A percentile compares a stretch with the other conserved stretches of the same genome.
phyloP scores from a whole-genome alignment of 2,329 filamentous ascomycete genomes.

The Davidsoniella virescens region DNA sequence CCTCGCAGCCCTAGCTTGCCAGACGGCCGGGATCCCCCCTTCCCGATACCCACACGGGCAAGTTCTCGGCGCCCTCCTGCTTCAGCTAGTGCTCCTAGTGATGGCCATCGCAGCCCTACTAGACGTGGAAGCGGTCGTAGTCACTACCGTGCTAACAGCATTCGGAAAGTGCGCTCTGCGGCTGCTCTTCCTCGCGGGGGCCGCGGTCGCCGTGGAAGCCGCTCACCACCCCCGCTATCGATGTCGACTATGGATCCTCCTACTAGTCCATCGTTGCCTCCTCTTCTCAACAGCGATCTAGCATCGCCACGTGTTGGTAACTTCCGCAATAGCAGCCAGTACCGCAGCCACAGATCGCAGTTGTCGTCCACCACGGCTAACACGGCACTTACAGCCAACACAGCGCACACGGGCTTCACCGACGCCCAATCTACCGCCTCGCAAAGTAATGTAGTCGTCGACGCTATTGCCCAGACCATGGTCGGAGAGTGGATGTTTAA shows the following conservation, averaged over 20 bases:
- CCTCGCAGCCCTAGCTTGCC: conserved; percentile 49
- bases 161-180: conserved; percentile 75
- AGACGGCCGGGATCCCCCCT: conserved; percentile 54
- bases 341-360: conserved; percentile 36
- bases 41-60: conserved; percentile 76
- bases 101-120: conserved; percentile 65
- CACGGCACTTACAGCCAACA: conserved; percentile 28
- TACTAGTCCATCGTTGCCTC: conserved; percentile 56
- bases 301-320: conserved; percentile 33
- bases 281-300: conserved; percentile 50
- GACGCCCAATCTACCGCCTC: conserved; percentile 33
- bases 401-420: conserved; percentile 25
- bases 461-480: conserved; percentile 96
- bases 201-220: conserved; percentile 32
- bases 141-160: conserved; percentile 42
- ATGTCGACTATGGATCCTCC: conserved; percentile 45
- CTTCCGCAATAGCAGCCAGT: conserved; percentile 21
- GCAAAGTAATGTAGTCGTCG: conserved; percentile 73
- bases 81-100: conserved; percentile 47
- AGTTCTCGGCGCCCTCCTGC: conserved; percentile 65
- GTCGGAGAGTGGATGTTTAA: conserved; percentile 96
- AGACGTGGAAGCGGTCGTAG: conserved; percentile 32
- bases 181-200: conserved; percentile 47
- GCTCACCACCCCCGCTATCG: conserved; percentile 50
- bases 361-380: conserved; percentile 43